Percentiles rank a stretch among this genome's conserved stretches.
Evolutionary conservation across 495 filamentous ascomycete genomes (phyloP).

Genomic region (Hypoxylon lienhwacheense): DNA sequence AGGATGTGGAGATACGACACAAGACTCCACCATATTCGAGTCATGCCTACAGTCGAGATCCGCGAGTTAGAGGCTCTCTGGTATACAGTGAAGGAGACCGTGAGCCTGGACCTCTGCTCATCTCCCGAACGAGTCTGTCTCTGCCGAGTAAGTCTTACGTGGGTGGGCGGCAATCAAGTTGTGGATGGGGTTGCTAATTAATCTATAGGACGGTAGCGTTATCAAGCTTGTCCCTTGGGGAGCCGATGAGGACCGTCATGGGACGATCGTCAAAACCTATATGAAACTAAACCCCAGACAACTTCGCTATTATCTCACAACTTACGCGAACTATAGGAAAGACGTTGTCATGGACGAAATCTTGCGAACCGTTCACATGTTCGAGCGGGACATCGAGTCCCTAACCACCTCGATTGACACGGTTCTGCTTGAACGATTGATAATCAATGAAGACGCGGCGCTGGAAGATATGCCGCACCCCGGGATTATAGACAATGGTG

Average conservation of each 20-base stretch:
- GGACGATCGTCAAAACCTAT: conserved; percentile 42
- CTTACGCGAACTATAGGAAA: conserved; percentile 38
- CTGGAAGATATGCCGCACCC: conserved; percentile 7
- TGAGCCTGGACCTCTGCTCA: conserved; percentile 44
- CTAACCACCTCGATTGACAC: conserved; percentile 22
- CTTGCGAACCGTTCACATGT: conserved; percentile 25
- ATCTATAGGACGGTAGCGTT: conserved; percentile 10
- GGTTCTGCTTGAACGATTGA: conserved; percentile 27
- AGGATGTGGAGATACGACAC: conserved; percentile 26
- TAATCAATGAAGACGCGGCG: not conserved
- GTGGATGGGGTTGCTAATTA: conserved; percentile 4
- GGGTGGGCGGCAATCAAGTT: too few relatives aligned
- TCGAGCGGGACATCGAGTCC: conserved; percentile 26
- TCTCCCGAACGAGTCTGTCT: conserved; percentile 35
- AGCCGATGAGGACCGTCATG: conserved; percentile 32
- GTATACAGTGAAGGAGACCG: conserved; percentile 33
- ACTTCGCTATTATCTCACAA: conserved; percentile 40
- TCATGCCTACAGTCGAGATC: conserved; percentile 41
- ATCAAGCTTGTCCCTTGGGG: conserved; percentile 45
- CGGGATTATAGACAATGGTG: conserved; percentile 31
- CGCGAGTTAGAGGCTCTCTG: conserved; percentile 41
- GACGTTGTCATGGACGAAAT: conserved; percentile 29
- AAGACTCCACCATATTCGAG: conserved; percentile 38
- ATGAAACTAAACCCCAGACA: conserved; percentile 43
- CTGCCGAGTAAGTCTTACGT: conserved; percentile 28